phyloP scores from a whole-genome alignment of 2,329 filamentous ascomycete species.

The Nothomitra cinnamomea region DNA sequence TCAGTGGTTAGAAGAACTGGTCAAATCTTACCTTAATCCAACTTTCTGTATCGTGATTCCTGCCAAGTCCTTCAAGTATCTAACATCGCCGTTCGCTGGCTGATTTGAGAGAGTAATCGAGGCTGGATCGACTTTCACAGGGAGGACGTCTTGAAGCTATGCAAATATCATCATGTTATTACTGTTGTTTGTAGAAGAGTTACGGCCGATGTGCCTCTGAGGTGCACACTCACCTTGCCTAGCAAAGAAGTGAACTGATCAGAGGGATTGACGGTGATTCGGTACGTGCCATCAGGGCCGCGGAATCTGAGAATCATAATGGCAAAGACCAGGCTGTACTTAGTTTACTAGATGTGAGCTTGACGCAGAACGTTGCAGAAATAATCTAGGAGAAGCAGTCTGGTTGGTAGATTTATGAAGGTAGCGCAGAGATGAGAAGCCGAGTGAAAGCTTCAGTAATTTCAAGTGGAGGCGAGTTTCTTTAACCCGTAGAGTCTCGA shows the following conservation, averaged over 20 bases:
- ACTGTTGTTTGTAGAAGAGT: background rate
- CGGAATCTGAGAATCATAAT: constrained; percentile 73
- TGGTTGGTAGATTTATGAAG: too few species aligned
- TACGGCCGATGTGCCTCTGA: background rate
- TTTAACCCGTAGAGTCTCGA: too few species aligned
- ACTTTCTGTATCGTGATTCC: constrained; percentile 39
- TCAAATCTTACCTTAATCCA: constrained; percentile 31
- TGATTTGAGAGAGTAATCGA: constrained; percentile 42
- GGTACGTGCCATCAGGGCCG: constrained; percentile 83
- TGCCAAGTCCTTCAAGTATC: constrained; percentile 32
- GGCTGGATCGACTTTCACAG: constrained; percentile 34
- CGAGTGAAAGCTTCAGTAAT: too few species aligned
- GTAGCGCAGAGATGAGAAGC: too few species aligned
- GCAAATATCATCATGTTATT: constrained; percentile 8
- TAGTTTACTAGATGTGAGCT: background rate
- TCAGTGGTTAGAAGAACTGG: background rate
- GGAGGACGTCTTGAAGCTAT: constrained; percentile 42
- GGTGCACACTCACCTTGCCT: constrained; percentile 21
- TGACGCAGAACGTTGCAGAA: background rate
- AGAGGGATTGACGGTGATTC: constrained; percentile 58
- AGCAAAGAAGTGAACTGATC: constrained; percentile 50
- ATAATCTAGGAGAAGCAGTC: background rate
- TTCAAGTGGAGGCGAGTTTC: too few species aligned
- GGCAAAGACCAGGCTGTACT: background rate
- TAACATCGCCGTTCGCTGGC: constrained; percentile 40